Evolutionary conservation across 352 stramenopile genomes (phyloP).

Genomic region (Chrysophaeum taylorii): DNA sequence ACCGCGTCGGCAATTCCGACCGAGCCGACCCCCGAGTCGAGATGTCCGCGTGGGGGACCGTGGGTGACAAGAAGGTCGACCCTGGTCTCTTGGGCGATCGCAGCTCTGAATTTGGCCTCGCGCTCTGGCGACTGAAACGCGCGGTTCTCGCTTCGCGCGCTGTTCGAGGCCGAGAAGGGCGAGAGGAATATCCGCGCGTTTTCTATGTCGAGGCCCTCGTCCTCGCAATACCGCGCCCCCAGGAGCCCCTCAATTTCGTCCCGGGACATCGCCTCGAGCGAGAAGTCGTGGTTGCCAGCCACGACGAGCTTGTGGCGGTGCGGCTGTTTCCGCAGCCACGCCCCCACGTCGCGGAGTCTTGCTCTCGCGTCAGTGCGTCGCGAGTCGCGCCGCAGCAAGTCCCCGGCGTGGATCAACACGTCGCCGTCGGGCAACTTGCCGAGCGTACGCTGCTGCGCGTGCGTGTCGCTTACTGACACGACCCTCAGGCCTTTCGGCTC

Average conservation of each 20-base stretch:
- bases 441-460: conserved; percentile 14
- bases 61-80: conserved; percentile 65
- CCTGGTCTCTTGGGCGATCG: conserved; percentile 27
- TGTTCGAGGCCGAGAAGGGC: conserved; percentile 46
- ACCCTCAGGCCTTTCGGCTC: no score
- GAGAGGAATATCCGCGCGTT: conserved; percentile 62
- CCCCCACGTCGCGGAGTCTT: not conserved
- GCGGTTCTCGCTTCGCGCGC: not conserved
- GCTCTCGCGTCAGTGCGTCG: conserved; percentile 33
- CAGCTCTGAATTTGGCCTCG: not conserved
- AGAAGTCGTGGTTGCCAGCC: conserved; percentile 64
- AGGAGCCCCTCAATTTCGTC: conserved; percentile 40
- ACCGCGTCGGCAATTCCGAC: conserved; percentile 52
- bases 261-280: conserved; percentile 42
- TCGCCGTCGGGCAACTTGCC: conserved; percentile 46
- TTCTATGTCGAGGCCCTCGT: conserved; percentile 52
- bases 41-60: conserved; percentile 55
- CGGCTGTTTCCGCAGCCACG: conserved; percentile 56
- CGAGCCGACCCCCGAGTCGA: conserved; percentile 33
- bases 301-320: conserved; percentile 63
- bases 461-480: conserved; percentile 25
- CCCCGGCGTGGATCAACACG: conserved; percentile 52
- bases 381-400: conserved; percentile 46
- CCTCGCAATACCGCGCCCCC: conserved; percentile 53
- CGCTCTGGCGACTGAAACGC: not conserved